These are phyloP conservation scores for Ricinus communis DNA, from an alignment of 345 rosid genomes.

Conservation along the genomic window DNA sequence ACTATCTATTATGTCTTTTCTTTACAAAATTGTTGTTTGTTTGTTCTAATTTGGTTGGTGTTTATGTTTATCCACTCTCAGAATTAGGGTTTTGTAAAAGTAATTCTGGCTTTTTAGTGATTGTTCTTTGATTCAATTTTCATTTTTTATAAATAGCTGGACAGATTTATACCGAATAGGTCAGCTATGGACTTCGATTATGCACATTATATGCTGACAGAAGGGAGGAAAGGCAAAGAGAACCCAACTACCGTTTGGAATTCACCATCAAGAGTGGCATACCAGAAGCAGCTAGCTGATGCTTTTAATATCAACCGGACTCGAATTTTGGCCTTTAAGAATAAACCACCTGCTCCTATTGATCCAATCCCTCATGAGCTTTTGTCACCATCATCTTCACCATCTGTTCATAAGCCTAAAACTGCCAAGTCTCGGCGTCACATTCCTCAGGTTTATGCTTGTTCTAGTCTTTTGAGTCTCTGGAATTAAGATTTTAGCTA, in stretches of 20 bases:
- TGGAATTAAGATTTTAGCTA: neutral
- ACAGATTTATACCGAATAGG: conserved; percentile 72
- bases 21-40: neutral
- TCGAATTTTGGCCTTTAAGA: conserved; percentile 66
- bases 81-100: neutral
- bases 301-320: conserved; percentile 55
- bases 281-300: conserved; percentile 64
- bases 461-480: neutral
- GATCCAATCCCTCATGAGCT: conserved; percentile 25
- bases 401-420: conserved; percentile 27
- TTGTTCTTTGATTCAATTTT: neutral
- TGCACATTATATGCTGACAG: conserved; percentile 58
- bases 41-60: neutral
- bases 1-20: neutral
- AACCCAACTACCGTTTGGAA: conserved; percentile 20
- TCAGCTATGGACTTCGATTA: conserved; percentile 76
- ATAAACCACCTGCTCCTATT: conserved; percentile 52
- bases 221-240: conserved; percentile 50
- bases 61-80: neutral
- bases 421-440: conserved; percentile 30
- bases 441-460: conserved; percentile 46
- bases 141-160: conserved; percentile 39
- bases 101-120: neutral
- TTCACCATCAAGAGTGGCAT: conserved; percentile 67
- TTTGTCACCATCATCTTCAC: neutral